phyloP scores from a whole-genome alignment of 1,284 basidiomycete species.

The Microbotryum saponariae region DNA sequence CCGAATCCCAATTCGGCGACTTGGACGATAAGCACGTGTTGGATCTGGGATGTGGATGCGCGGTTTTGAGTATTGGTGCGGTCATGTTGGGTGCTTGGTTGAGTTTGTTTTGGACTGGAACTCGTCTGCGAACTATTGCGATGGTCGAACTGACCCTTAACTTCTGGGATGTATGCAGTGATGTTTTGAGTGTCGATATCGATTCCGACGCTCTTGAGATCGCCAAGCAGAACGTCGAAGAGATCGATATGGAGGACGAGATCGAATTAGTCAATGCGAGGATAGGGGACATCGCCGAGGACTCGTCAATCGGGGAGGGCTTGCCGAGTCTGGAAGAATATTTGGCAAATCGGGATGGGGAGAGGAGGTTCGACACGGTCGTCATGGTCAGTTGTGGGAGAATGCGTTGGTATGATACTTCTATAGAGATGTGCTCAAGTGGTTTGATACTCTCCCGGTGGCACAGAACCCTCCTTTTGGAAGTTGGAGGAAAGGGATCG shows the following conservation, averaged over 20 bases:
- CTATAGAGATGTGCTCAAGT: background rate
- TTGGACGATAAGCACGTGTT: slow-evolving; percentile 30
- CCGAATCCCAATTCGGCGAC: slow-evolving; percentile 28
- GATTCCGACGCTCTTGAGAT: slow-evolving; percentile 31
- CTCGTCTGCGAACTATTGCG: background rate
- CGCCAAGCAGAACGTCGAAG: slow-evolving; percentile 31
- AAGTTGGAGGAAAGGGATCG: slow-evolving; percentile 34
- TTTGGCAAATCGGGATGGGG: slow-evolving; percentile 1
- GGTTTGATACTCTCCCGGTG: too few relatives aligned
- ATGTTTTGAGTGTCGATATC: slow-evolving; percentile 33
- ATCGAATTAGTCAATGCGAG: slow-evolving; percentile 29
- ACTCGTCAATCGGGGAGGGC: too few relatives aligned
- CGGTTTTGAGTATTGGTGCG: slow-evolving; percentile 31
- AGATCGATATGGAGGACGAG: slow-evolving; percentile 34
- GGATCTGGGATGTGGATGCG: slow-evolving; percentile 33
- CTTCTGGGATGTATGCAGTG: slow-evolving; percentile 10
- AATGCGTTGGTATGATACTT: background rate
- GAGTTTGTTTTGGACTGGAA: background rate
- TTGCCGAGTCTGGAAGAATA: slow-evolving; percentile 2
- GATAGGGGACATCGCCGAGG: slow-evolving; percentile 1
- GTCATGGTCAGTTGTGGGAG: slow-evolving; percentile 27
- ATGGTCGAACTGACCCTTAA: background rate
- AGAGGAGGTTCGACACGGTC: slow-evolving; percentile 32
- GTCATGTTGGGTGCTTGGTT: slow-evolving; percentile 34
- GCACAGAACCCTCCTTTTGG: slow-evolving; percentile 34